Evolutionary conservation across 2,329 filamentous ascomycete genomes (phyloP).

Genomic region (Arthrobotrys musiformis): DNA sequence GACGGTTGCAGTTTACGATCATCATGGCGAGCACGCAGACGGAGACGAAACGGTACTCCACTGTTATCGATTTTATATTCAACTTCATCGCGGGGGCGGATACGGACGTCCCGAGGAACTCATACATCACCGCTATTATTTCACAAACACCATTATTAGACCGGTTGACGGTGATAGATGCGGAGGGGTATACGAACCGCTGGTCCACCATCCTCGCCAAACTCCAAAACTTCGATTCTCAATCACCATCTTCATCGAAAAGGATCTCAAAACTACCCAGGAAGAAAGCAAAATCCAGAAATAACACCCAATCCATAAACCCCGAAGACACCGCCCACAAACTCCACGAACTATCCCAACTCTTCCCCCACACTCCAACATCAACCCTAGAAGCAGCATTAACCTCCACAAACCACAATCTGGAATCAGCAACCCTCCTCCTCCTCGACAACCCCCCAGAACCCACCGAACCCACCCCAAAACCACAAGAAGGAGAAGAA

Average conservation of each 20-base stretch:
- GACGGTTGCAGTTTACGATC: conserved; percentile 32
- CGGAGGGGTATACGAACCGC: conserved; percentile 25
- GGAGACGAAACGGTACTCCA: conserved; percentile 10
- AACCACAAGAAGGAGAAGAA: neutral
- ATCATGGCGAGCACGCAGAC: conserved; percentile 27
- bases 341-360: conserved; percentile 9
- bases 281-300: neutral
- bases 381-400: conserved; percentile 11
- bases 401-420: conserved; percentile 26
- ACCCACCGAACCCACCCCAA: too few relatives aligned
- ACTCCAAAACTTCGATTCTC: conserved; percentile 9
- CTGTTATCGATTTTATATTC: conserved; percentile 38
- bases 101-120: neutral
- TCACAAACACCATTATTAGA: conserved; percentile 32
- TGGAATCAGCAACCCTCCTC: conserved; percentile 36
- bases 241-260: neutral
- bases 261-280: conserved; percentile 24
- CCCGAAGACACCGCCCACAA: neutral
- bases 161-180: neutral
- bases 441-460: conserved; percentile 22
- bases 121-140: conserved; percentile 24
- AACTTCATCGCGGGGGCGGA: conserved; percentile 17
- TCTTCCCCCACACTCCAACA: conserved; percentile 22
- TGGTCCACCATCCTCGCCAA: conserved; percentile 38
- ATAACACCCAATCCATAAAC: neutral